Percentiles rank a stretch among this genome's conserved stretches.
Conservation (phyloP, 2,329 filamentous ascomycete genomes). For the Xylariaceae sp. region DNA sequence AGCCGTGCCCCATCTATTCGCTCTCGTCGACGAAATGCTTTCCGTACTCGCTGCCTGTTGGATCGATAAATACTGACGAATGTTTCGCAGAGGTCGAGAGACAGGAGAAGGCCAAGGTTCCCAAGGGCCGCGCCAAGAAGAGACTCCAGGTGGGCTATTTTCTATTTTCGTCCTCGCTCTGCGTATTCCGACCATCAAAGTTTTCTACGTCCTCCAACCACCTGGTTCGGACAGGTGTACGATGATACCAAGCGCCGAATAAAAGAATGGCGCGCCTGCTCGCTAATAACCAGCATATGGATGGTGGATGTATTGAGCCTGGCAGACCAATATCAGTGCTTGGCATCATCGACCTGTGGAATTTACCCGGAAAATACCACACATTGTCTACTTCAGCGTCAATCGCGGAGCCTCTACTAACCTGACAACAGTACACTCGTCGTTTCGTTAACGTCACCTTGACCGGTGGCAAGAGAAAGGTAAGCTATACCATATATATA, state of each 20-base stretch:
- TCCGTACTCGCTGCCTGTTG: background rate
- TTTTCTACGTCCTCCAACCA: background rate
- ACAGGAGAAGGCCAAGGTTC: slow-evolving; percentile 55
- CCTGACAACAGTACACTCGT: slow-evolving; percentile 63
- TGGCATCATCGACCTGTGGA: background rate
- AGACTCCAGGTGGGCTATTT: slow-evolving; percentile 41
- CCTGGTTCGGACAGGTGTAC: background rate
- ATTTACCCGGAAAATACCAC: background rate
- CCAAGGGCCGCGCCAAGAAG: slow-evolving; percentile 98
- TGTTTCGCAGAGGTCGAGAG: slow-evolving; percentile 11
- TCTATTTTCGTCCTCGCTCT: background rate
- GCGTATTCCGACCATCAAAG: background rate
- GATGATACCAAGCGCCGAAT: background rate
- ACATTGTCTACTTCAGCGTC: background rate
- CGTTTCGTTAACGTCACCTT: slow-evolving; percentile 98
- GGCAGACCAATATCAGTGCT: background rate
- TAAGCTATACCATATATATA: slow-evolving; percentile 39
- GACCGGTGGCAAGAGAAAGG: slow-evolving; percentile 98
- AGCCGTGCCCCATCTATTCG: background rate
- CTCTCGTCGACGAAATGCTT: slow-evolving; percentile 6
- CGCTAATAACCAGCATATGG: background rate
- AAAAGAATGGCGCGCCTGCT: background rate
- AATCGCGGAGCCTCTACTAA: background rate
- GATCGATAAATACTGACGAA: slow-evolving; percentile 1
- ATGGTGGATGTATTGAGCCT: background rate